Conservation (phyloP, 257 asterid genomes). For the Leonotis leonurus region DNA sequence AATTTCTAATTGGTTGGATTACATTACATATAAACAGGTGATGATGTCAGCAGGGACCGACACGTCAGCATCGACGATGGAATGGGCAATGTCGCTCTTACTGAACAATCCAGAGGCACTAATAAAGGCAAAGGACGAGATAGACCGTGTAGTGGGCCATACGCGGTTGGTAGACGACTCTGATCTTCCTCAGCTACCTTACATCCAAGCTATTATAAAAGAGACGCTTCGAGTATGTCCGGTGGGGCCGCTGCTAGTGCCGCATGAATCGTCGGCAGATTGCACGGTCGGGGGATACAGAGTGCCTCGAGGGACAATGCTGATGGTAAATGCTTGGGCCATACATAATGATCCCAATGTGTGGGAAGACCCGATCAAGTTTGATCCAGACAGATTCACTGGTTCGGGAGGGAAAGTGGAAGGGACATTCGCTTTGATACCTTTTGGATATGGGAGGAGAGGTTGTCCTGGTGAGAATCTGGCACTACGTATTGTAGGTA, state of each 20-base stretch:
- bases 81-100: constrained; percentile 54
- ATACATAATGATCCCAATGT: constrained; percentile 49
- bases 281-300: constrained; percentile 54
- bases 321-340: constrained; percentile 59
- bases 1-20: neutral
- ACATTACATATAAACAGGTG: constrained; percentile 13
- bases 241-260: constrained; percentile 45
- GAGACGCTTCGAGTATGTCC: constrained; percentile 64
- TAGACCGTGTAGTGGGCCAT: constrained; percentile 27
- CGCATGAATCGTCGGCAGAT: constrained; percentile 48
- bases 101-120: constrained; percentile 47
- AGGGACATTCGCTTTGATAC: constrained; percentile 22
- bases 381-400: constrained; percentile 54
- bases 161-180: constrained; percentile 41
- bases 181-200: constrained; percentile 45
- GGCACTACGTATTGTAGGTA: constrained; percentile 41
- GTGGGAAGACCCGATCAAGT: constrained; percentile 48
- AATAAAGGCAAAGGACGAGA: constrained; percentile 41
- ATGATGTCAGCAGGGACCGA: constrained; percentile 53
- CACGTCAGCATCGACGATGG: constrained; percentile 49
- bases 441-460: constrained; percentile 67
- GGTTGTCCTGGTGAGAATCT: constrained; percentile 69
- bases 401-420: constrained; percentile 19
- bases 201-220: constrained; percentile 39
- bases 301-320: constrained; percentile 38